phyloP scores from a whole-genome alignment of 116 monocot species.

The Phalaenopsis hybrid region DNA sequence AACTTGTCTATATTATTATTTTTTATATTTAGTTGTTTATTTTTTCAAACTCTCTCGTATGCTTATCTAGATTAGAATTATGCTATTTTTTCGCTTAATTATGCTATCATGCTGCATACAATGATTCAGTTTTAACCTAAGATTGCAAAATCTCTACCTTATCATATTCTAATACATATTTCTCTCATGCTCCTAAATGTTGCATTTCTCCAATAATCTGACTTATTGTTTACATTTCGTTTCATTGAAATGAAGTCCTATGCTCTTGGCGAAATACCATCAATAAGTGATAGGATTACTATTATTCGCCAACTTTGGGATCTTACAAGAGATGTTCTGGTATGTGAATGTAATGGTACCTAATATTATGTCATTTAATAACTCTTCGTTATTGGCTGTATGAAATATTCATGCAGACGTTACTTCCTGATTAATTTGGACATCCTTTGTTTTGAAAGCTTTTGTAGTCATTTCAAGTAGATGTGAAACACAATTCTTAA shows the following conservation, averaged over 20 bases:
- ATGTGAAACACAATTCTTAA: not conserved
- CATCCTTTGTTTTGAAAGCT: not conserved
- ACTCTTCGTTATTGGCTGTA: not conserved
- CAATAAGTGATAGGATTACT: conserved; percentile 79
- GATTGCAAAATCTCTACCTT: not conserved
- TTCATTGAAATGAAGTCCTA: conserved; percentile 56
- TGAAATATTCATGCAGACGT: not conserved
- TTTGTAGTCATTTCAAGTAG: not conserved
- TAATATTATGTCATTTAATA: not conserved
- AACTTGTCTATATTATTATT: not conserved
- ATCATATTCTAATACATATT: not conserved
- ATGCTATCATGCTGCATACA: not conserved
- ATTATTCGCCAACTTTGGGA: conserved; percentile 96
- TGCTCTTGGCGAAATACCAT: conserved; percentile 97
- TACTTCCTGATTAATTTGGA: not conserved
- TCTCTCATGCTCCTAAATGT: not conserved
- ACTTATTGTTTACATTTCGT: not conserved
- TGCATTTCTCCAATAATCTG: not conserved
- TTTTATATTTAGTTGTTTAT: too few relatives aligned
- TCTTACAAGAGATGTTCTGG: conserved; percentile 92
- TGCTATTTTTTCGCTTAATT: not conserved
- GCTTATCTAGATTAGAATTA: not conserved
- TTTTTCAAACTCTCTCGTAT: too few relatives aligned
- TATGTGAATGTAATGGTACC: conserved; percentile 19
- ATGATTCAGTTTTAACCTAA: not conserved